Base-by-base conservation (phyloP, 2,329 filamentous ascomycete species). In the Fusarium sp. region DNA sequence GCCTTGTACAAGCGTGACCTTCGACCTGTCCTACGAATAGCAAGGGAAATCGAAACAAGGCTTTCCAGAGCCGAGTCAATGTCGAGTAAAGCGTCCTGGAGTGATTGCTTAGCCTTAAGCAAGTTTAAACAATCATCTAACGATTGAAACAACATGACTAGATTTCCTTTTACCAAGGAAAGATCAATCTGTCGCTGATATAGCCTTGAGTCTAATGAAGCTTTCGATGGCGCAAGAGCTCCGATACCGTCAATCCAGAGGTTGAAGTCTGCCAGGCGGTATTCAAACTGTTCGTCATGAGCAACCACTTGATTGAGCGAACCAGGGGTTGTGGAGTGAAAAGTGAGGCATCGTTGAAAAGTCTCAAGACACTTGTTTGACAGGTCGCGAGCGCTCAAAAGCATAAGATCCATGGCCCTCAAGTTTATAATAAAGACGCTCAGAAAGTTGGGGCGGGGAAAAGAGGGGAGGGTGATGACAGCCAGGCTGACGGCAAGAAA, bases 201-300 rank as follows among this genome's bases (percentile, higher is more conserved):
- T 1, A 46, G 0, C 9, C 50, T 46, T 1, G 17, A 11, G 8
- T 53, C 50, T 0, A 53, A 10, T 0, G 50, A 53, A 0, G 50
- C 50, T 11, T 46, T 53, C 10, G 27, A 25, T 4, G 40, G 27
- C 2, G 50, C 50, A 1, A 46, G 1, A 0, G 50, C 50, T 1
- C 50, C 50, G 4, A 46, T 46, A 0, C 50, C 50, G 3, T 53
- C 50, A 1, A 35, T 35, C 50, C 50, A 53, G 1, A 53, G 40
- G 32, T 46, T 46, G 4, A 53, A 35, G 2, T 53, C 50, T 25
- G 50, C 50, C 0, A 53, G 2, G 8, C 50, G 49, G 10, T 52
- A 52, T 6, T 45, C 49, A 32, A 52, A 52, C 8, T 27, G 49
- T 13, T 52, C 25, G 33, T 45, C 23, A 23, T 23, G 23, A 23